phyloP scores from a whole-genome alignment of 768 basidiomycete genomes.

The Suillus paluster region DNA sequence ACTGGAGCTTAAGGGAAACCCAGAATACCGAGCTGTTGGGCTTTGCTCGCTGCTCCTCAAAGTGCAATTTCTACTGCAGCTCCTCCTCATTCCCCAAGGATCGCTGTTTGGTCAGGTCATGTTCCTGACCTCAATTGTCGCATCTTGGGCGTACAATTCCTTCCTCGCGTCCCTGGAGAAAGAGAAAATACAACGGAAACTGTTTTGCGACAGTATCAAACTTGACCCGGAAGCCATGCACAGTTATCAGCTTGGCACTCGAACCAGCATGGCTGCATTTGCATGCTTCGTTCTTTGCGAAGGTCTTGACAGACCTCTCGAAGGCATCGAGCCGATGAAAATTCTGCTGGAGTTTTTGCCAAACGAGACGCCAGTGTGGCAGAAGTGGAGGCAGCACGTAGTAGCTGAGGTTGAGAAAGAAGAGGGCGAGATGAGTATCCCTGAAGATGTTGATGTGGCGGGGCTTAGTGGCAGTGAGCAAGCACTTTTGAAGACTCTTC shows the following conservation, averaged over 20 bases:
- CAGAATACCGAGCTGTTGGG: conserved; percentile 14
- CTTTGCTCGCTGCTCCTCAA: conserved; percentile 31
- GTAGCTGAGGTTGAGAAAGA: conserved; percentile 19
- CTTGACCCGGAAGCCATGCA: conserved; percentile 1
- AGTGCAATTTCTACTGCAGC: conserved; percentile 34
- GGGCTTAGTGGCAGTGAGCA: conserved; percentile 14
- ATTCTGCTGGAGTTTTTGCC: conserved; percentile 25
- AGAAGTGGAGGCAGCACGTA: conserved; percentile 29
- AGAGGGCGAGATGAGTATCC: neutral
- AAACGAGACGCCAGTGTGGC: conserved; percentile 29
- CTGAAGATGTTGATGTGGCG: conserved; percentile 13
- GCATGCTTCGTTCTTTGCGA: conserved; percentile 27
- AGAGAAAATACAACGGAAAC: conserved; percentile 25
- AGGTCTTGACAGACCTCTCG: conserved; percentile 16
- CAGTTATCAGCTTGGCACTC: conserved; percentile 26
- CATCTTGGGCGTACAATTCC: conserved; percentile 37
- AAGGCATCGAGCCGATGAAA: conserved; percentile 7
- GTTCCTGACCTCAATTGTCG: conserved; percentile 32
- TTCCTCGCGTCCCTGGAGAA: conserved; percentile 37
- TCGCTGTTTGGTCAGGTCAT: conserved; percentile 37
- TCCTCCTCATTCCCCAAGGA: conserved; percentile 38
- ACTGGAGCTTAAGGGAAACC: conserved; percentile 17
- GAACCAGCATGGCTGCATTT: conserved; percentile 29
- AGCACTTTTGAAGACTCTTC: conserved; percentile 11
- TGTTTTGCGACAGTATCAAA: conserved; percentile 12